Evolutionary conservation across 176 grass and related monocot genomes (phyloP), one percentile per base, ranked within the genome.

Genomic region (Musa acuminata): DNA sequence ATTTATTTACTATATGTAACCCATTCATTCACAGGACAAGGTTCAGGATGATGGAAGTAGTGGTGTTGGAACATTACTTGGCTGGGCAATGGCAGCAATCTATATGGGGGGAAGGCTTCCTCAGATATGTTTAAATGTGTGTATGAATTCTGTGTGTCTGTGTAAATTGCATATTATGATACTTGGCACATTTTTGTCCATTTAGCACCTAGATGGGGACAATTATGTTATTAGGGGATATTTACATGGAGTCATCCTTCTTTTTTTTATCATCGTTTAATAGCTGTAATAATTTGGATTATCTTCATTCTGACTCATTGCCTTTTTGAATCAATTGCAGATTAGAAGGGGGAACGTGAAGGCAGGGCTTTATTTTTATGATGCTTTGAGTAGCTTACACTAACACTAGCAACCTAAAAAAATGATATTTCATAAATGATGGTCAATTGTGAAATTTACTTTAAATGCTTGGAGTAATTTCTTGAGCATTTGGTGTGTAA

Each of bases 101-200:
- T 99, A 94, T 71, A 93, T 93, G 90, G 95, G 95, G 22, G 95
- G 95, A 43, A 88, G 95, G 21, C 82, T 99, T 72, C 95, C 95
- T 59, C 90, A 98, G 69, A 98, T 98, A 52, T 93, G 67, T 19
- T 69, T 69, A 69, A 69, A 69, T 69, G 67, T 69, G 67, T 49
- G 67, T 69, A 43, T 49, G 67, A 49, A 9, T 14, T 12, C 4
- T 17, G 5, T 14, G n/a, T n/a, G n/a, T 67, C 27, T 17, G n/a
- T 20, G 57, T 8, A 62, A 62, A 62, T n/a, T 1, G 17, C 14
- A 62, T 62, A 22, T 8, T 20, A 62, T 20, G 19, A 8, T 20
- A 43, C 35, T 43, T 5, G 3, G 35, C 4, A 5, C 35, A 43
- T 43, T 43, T 43, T 43, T 43, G 35, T 43, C 4, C 35, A 43